Evolutionary conservation across 305 asterid genomes (phyloP).

Genomic region (Andrographis paniculata): DNA sequence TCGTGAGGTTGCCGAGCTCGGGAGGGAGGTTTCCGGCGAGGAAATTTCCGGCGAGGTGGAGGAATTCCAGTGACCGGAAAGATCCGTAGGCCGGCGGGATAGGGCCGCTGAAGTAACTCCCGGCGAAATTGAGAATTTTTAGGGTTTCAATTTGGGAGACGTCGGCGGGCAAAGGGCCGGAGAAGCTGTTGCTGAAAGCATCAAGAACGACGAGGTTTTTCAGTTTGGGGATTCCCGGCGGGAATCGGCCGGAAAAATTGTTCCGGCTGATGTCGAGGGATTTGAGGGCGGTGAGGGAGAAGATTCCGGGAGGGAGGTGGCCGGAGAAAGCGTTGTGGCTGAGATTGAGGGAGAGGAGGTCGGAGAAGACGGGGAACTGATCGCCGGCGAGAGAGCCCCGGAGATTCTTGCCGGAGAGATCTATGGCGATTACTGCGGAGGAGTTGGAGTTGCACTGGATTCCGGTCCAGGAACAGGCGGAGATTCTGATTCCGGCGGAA

Average conservation of each 20-base stretch:
- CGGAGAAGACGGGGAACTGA: constrained; percentile 41
- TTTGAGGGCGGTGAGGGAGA: constrained; percentile 45
- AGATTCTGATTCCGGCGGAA: constrained; percentile 24
- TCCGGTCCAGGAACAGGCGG: constrained; percentile 86
- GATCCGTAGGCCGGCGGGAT: constrained; percentile 77
- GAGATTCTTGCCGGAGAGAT: constrained; percentile 76
- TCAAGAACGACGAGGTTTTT: constrained; percentile 56
- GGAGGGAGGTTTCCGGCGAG: constrained; percentile 60
- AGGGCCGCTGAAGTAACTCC: constrained; percentile 85
- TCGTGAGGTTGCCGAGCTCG: constrained; percentile 53
- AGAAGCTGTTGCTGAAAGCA: constrained; percentile 93
- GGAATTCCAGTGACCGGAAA: constrained; percentile 53
- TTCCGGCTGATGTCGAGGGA: constrained; percentile 76
- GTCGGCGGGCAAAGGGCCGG: constrained; percentile 67
- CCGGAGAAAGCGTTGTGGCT: constrained; percentile 69
- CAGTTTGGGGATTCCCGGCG: constrained; percentile 55
- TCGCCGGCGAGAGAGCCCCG: constrained; percentile 55
- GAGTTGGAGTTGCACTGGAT: constrained; percentile 51
- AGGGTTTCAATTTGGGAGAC: constrained; percentile 44
- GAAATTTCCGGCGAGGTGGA: constrained; percentile 80
- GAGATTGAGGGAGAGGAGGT: constrained; percentile 56
- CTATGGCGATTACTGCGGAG: constrained; percentile 42
- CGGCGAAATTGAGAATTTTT: constrained; percentile 70
- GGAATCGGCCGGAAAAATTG: constrained; percentile 85
- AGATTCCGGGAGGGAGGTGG: constrained; percentile 51